Evolutionary conservation across 176 grass and related monocot genomes (phyloP), one percentile per base, ranked within the genome.

Genomic region (Ensete glaucum): DNA sequence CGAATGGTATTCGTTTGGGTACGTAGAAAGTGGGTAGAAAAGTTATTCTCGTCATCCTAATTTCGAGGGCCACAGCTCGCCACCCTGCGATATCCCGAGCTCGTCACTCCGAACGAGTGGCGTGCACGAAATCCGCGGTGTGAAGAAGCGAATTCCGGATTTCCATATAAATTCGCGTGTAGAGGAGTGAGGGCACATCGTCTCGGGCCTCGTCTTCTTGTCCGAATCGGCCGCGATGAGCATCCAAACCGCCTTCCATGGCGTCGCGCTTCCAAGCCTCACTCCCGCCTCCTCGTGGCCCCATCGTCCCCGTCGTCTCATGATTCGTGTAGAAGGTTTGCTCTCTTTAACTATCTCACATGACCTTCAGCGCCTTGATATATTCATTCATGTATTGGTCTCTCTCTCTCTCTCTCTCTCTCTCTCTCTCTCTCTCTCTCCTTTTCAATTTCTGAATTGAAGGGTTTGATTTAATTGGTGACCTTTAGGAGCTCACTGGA

Each of bases 301-400:
- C 53, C 72, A 29, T 19, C 24, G 22, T 19, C 13, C 23, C 13
- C 72, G 53, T 34, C 72, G 53, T 56, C 24, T 57, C 53, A 12
- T 74, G 52, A 53, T 74, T 22, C 72, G 72, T 56, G 72, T 53
- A 27, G 29, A 56, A 74, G 21, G 72, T 74, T 11, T 74, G 53
- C 1, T 43, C 65, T 68, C 23, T 27, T 4, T 55, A 9, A 29
- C 72, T 15, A 20, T 29, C 53, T 74, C 50, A 52, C 17, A 9
- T 20, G 9, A 71, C 52, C 7, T 71, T 21, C 13, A n/a, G 19
- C 34, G 16, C n/a, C 15, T 51, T 71, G 4, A 21, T 50, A 12
- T 13, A 16, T 71, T 51, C 19, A 16, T 71, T 51, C 19, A 17
- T 21, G 57, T 20, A 15, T 51, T 52, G 13, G 50, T 23, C 22